Base-by-base conservation (phyloP, 768 basidiomycete species). In the Coprinopsis strossmayeri region DNA sequence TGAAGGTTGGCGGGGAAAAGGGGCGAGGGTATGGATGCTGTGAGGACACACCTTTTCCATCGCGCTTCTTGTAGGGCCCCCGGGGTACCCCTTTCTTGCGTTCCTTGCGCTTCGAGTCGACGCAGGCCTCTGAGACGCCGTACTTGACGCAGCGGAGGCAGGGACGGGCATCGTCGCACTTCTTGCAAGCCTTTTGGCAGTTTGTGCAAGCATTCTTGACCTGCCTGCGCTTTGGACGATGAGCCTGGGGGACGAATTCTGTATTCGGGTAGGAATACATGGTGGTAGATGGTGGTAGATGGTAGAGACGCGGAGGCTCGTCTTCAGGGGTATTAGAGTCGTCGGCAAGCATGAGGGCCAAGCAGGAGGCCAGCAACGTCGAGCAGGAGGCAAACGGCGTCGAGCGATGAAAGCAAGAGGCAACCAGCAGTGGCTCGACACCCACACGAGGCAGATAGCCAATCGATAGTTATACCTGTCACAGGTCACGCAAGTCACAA, bases 1-100 rank as follows among this genome's bases (percentile, higher is more conserved):
- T 15, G 20, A 18, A 52, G 39, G 37, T 56, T 53, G 51, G 44
- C 42, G 47, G 48, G 48, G 56, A 53, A 44, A 46, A 26, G 46
- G 49, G 20, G 41, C 23, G 35, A 42, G 48, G 39, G 51, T 17
- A 21, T 41, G 45, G 50, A 26, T 38, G 30, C 21, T 30, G 39
- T 46, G 65, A 58, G 56, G 53, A 66, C 82, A 67, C 62, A 88
- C 87, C 79, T 78, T 84, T 87, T 78, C 79, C 82, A 86, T 88
- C 87, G 81, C 86, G 87, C 81, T 90, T 91, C 88, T 90, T 90
- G 84, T 91, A 91, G 66, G 88, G 88, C 38, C 87, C 87, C 61
- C 87, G 71, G 72, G 89, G 91, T 57, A 88, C 76, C 55, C 87
- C 87, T 63, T 87, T 89, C 65, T 88, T 89, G 60, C 91, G 78